Percentiles rank a stretch among this genome's conserved stretches.
phyloP scores from a whole-genome alignment of 495 filamentous ascomycete species.

The Xylaria cubensis region DNA sequence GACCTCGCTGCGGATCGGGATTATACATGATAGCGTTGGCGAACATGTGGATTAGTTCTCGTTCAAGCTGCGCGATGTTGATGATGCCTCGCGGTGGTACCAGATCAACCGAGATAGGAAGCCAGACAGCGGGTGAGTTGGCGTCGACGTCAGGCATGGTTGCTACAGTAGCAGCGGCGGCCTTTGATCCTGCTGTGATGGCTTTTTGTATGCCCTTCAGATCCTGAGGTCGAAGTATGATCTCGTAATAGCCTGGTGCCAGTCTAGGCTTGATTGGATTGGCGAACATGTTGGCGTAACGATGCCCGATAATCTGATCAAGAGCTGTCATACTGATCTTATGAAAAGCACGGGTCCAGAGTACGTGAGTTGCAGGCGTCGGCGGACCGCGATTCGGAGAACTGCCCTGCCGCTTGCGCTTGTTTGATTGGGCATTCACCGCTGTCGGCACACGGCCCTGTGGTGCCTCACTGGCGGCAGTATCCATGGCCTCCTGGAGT shows the following conservation, averaged over 20 bases:
- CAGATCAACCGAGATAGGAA: constrained; percentile 75
- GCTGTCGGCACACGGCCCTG: constrained; percentile 33
- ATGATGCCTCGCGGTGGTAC: constrained; percentile 90
- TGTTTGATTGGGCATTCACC: constrained; percentile 36
- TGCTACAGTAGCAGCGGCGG: constrained; percentile 67
- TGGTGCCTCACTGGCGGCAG: constrained; percentile 55
- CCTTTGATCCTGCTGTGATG: constrained; percentile 77
- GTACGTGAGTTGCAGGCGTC: constrained; percentile 62
- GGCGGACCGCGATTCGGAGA: constrained; percentile 48
- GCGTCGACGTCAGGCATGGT: constrained; percentile 55
- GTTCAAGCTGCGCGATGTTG: constrained; percentile 92
- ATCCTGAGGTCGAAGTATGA: constrained; percentile 87
- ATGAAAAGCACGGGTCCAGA: constrained; percentile 78
- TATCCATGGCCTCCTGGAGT: constrained; percentile 56
- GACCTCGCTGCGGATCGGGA: constrained; percentile 70
- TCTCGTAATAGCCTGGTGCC: constrained; percentile 85
- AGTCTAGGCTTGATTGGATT: constrained; percentile 82
- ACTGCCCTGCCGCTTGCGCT: constrained; percentile 56
- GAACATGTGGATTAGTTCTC: constrained; percentile 97
- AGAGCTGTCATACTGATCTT: constrained; percentile 79
- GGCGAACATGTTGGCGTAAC: constrained; percentile 86
- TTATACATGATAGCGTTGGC: constrained; percentile 99
- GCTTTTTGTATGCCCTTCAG: constrained; percentile 84
- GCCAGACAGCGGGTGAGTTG: constrained; percentile 60
- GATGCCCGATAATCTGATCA: constrained; percentile 84